A percentile compares a stretch with the other conserved stretches of the same genome.
Conservation (phyloP, 2,329 filamentous ascomycete species). For the Ampelomyces quisqualis region DNA sequence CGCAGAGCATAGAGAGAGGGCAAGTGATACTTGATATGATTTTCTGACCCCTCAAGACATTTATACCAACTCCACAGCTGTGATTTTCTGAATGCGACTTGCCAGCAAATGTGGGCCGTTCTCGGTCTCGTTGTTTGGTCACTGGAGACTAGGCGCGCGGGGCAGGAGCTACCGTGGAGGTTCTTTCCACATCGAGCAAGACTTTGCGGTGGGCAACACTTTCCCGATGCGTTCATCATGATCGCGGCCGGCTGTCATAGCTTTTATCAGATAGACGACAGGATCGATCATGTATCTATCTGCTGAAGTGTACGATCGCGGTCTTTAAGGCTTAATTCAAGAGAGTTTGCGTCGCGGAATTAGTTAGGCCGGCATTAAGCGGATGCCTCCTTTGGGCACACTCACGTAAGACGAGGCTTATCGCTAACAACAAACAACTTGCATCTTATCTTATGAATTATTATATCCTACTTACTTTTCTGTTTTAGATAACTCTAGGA, state of each 20-base stretch:
- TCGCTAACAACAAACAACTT: too few relatives aligned
- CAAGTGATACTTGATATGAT: slow-evolving; percentile 12
- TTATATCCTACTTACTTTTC: too few relatives aligned
- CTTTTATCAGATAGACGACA: slow-evolving; percentile 24
- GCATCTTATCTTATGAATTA: too few relatives aligned
- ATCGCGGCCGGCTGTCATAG: slow-evolving; percentile 25
- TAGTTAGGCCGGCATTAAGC: slow-evolving; percentile 5
- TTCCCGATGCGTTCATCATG: slow-evolving; percentile 21
- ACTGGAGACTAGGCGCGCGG: slow-evolving; percentile 23
- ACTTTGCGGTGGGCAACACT: slow-evolving; percentile 26
- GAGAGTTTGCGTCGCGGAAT: slow-evolving; percentile 5
- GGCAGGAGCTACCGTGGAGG: slow-evolving; percentile 30
- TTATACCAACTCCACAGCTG: slow-evolving; percentile 18
- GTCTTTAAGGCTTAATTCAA: neutral
- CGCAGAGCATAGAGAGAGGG: slow-evolving; percentile 14
- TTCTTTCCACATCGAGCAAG: slow-evolving; percentile 33
- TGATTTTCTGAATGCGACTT: slow-evolving; percentile 7
- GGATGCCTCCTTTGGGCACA: neutral
- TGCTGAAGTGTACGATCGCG: slow-evolving; percentile 14
- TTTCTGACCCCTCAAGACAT: slow-evolving; percentile 10
- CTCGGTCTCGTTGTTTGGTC: slow-evolving; percentile 22
- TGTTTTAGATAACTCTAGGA: too few relatives aligned
- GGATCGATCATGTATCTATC: slow-evolving; percentile 12
- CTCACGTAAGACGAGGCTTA: too few relatives aligned
- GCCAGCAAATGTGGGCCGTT: slow-evolving; percentile 20